Percentiles rank a stretch among this genome's conserved stretches.
phyloP scores from a whole-genome alignment of 306 rosid genomes.

The Vigna reflexopilosa region DNA sequence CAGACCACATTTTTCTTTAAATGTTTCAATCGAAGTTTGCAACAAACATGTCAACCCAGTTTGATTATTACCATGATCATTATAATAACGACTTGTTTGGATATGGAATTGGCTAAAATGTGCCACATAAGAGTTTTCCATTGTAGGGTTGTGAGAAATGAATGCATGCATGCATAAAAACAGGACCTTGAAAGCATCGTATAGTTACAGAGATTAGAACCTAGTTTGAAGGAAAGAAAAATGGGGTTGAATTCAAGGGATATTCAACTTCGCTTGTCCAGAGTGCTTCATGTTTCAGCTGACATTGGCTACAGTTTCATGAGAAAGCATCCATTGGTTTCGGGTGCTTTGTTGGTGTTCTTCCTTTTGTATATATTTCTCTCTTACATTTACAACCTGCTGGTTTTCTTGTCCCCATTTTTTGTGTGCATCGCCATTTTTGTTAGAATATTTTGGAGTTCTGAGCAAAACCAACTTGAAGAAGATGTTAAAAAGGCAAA shows the following conservation, averaged over 20 bases:
- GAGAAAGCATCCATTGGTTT: constrained; percentile 59
- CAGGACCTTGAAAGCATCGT: constrained; percentile 19
- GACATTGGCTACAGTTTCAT: constrained; percentile 45
- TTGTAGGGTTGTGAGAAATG: constrained; percentile 14
- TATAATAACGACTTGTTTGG: constrained; percentile 31
- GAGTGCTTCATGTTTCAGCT: constrained; percentile 50
- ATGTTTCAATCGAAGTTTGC: constrained; percentile 32
- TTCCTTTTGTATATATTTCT: constrained; percentile 62
- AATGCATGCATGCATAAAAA: background rate
- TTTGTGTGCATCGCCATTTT: constrained; percentile 57
- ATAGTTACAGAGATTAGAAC: background rate
- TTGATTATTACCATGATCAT: constrained; percentile 31
- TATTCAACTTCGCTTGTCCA: constrained; percentile 50
- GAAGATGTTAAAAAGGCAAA: constrained; percentile 37
- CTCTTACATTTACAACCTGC: constrained; percentile 51
- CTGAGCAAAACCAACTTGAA: constrained; percentile 54
- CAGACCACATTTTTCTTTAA: constrained; percentile 7
- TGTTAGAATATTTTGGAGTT: constrained; percentile 72
- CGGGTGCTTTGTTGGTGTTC: constrained; percentile 49
- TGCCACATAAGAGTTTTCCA: constrained; percentile 25
- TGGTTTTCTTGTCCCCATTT: constrained; percentile 71
- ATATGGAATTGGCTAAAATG: constrained; percentile 35
- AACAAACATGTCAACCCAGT: constrained; percentile 35
- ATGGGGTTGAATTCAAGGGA: constrained; percentile 75
- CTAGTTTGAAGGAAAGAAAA: constrained; percentile 38